These are phyloP conservation scores for Amoebophrya sp. DNA, from an alignment of 169 alveolate species.

Conservation along the genomic window DNA sequence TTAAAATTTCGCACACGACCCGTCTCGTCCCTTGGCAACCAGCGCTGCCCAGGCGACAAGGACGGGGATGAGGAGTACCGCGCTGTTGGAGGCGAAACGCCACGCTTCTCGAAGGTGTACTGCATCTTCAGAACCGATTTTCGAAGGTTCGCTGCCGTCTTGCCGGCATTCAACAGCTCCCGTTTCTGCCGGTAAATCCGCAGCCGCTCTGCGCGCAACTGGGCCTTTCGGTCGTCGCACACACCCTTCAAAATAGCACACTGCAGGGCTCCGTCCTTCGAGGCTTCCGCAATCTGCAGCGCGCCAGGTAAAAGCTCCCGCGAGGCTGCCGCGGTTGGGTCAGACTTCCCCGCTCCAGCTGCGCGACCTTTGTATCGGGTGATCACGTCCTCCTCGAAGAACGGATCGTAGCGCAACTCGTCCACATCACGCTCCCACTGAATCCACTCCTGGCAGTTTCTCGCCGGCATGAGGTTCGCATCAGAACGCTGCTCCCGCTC, in stretches of 20 bases:
- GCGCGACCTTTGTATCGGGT: neutral
- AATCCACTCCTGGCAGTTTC: neutral
- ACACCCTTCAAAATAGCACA: neutral
- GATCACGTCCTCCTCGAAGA: neutral
- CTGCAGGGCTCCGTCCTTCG: slow-evolving; percentile 7
- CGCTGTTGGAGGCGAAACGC: too few species aligned
- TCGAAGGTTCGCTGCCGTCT: neutral
- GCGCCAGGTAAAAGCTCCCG: neutral
- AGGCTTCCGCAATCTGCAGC: neutral
- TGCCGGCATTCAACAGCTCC: slow-evolving; percentile 10
- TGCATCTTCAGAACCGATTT: neutral
- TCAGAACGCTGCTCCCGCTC: too few species aligned
- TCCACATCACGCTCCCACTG: neutral
- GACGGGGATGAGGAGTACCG: too few species aligned
- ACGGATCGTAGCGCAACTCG: neutral
- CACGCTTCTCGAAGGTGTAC: neutral
- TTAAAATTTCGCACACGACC: too few species aligned
- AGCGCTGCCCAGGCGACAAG: too few species aligned
- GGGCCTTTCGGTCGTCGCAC: neutral
- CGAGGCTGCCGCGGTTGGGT: neutral
- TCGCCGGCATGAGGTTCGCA: too few species aligned
- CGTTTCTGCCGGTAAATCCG: neutral
- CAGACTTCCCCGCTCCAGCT: neutral
- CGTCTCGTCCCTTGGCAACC: too few species aligned
- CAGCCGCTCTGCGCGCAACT: neutral